Evolutionary conservation across 2,329 filamentous ascomycete genomes (phyloP).

Genomic region (Lecanicillium sp.): DNA sequence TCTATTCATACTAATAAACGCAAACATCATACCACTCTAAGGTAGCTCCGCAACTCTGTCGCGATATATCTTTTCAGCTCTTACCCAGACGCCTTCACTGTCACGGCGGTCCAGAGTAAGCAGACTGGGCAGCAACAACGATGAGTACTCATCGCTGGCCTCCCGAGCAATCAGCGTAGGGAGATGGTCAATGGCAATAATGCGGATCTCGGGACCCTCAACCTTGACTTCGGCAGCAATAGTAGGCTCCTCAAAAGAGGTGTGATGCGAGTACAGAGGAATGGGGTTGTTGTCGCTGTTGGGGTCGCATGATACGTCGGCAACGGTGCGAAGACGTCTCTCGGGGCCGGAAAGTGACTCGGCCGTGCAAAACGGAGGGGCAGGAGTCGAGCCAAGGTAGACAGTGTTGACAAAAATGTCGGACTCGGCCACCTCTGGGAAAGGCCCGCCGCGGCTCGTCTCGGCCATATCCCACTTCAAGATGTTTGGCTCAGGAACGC

Average conservation of each 20-base stretch:
- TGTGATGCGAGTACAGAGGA: constrained; percentile 72
- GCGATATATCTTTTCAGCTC: constrained; percentile 71
- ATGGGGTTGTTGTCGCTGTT: constrained; percentile 59
- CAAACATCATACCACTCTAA: no score
- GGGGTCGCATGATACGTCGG: constrained; percentile 66
- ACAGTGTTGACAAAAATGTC: constrained; percentile 82
- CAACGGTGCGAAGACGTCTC: constrained; percentile 69
- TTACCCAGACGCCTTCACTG: constrained; percentile 65
- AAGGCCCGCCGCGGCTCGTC: constrained; percentile 64
- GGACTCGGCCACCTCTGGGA: constrained; percentile 63
- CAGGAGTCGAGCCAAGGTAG: constrained; percentile 48
- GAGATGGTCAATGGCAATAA: constrained; percentile 79
- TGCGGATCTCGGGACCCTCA: constrained; percentile 52
- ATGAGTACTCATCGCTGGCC: constrained; percentile 73
- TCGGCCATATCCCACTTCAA: constrained; percentile 66
- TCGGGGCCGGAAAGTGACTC: constrained; percentile 48
- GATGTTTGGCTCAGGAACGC: constrained; percentile 42
- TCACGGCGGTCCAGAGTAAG: constrained; percentile 66
- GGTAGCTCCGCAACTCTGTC: constrained; percentile 35
- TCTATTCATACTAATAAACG: no score
- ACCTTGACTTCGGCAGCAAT: constrained; percentile 56
- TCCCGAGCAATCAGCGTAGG: constrained; percentile 74
- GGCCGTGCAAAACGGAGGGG: constrained; percentile 63
- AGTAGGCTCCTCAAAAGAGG: constrained; percentile 75
- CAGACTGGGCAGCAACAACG: constrained; percentile 66